Evolutionary conservation across 2,329 filamentous ascomycete genomes (phyloP), one percentile per base, ranked within the genome.

Genomic region (Trichocomaceae sp.): DNA sequence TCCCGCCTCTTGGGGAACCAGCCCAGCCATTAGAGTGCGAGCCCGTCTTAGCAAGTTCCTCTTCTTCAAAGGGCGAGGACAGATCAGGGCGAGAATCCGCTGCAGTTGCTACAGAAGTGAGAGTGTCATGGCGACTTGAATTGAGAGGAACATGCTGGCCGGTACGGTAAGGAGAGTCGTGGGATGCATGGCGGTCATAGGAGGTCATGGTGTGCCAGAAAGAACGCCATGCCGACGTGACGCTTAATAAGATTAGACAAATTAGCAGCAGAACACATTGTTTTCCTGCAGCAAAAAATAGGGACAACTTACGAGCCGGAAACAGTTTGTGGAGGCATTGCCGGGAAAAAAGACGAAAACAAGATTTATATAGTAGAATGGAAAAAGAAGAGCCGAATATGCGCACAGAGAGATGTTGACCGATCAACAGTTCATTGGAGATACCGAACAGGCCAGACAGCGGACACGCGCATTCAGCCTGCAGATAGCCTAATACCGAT

Each of bases 161-260:
- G 58, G 88, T 89, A 69, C 91, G 86, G 75, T 95, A 95, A 50
- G 93, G 91, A 57, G 92, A 95, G 75, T 99, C 89, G 78, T 87
- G 88, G 59, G 85, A 86, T 60, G 93, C 95, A 77, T 99, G 84
- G 59, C 93, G 95, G 77, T 84, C 80, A 66, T 85, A 81, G 60
- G 83, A 86, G 69, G 83, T 87, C 81, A 87, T 93, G 63, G 87
- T 84, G 79, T 97, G 93, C 93, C 93, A 99, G 77, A 99, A 92
- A 59, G 87, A 88, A 74, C 87, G 87, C 74, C 93, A 87, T 73
- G 86, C 83, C 64, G 81, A 81, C 64, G 83, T 80, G 67, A 92
- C 72, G 66, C 86, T 86, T 62, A 52, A 52, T 59, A 57, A n/a
- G n/a, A 39, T 39, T 6, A 29, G n/a, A 13, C 5, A 19, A n/a